Evolutionary conservation across 2,329 filamentous ascomycete species (phyloP).

Genomic region (Westerdykella sp.): DNA sequence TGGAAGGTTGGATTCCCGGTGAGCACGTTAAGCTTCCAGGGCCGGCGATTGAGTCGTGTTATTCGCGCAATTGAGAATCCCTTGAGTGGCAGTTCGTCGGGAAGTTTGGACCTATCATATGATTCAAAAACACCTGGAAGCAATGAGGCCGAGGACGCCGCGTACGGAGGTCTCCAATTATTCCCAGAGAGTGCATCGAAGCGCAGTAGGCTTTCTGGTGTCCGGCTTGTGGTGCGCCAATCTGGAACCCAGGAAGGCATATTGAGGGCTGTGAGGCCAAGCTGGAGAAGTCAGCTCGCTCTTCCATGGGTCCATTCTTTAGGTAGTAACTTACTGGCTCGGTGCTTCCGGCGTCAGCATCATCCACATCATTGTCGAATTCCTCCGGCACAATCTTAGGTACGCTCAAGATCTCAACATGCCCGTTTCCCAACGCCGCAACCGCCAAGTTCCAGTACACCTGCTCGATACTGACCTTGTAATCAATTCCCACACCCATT

Average conservation of each 20-base stretch:
- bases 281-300: too few species aligned
- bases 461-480: conserved; percentile 1
- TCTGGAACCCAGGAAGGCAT: conserved; percentile 9
- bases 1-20: conserved; percentile 1
- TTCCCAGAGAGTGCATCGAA: background rate
- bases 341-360: too few species aligned
- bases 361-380: background rate
- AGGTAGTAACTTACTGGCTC: too few species aligned
- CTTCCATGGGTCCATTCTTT: too few species aligned
- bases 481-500: conserved; percentile 4
- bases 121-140: background rate
- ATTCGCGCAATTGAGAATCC: conserved; percentile 1
- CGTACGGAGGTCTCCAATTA: background rate
- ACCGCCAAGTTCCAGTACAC: conserved; percentile 4
- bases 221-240: conserved; percentile 4
- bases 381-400: background rate
- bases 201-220: background rate
- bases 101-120: background rate
- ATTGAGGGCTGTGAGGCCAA: background rate
- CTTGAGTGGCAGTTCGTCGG: background rate
- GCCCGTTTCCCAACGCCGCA: background rate
- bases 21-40: background rate
- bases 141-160: background rate
- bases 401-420: conserved; percentile 4
- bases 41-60: background rate